Base-by-base conservation (phyloP, 2,329 filamentous ascomycete genomes). In the Botrytis galanthina region DNA sequence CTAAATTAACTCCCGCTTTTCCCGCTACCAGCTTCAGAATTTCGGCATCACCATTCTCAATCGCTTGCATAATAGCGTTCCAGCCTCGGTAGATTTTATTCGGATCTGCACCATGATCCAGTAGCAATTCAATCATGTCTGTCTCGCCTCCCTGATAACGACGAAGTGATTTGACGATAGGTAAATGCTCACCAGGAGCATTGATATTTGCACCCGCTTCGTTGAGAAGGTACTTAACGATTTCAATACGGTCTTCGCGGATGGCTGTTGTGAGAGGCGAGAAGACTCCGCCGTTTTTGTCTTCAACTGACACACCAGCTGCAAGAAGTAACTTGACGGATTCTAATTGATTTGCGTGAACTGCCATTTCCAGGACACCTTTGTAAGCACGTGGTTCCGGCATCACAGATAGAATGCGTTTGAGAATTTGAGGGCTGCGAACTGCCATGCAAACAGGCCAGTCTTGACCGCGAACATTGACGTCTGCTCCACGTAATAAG, bases 401-500 rank as follows among this genome's bases (percentile, higher is more conserved):
- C 14, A 91, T 85, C 2, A 86, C 84, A 0, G 86, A 83, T 0
- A 92, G 83, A 1, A 93, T 84, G 70, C 86, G 87, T 77, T 86
- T 85, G 18, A 92, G 85, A 61, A 93, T 86, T 0, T 81, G 80
- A 0, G 91, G 90, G 51, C 88, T 86, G 74, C 84, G 85, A 68
- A 92, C 89, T 0, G 91, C 90, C 87, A 93, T 90, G 80, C 87
- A 90, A 18, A 92, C 84, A 0, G 91, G 91, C 91, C 91, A 93
- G 79, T 92, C 89, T 77, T 91, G 85, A 48, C 90, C 90, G 22
- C 90, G 86, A 29, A 91, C 82, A 72, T 87, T 87, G 7, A 90
- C 88, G 74, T 91, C 88, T 0, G 89, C 90, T 18, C 89, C 89
- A 42, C 87, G 84, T 5, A 83, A 80, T 10, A 91, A 83, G 1